These are phyloP conservation scores for Cercis canadensis DNA, from an alignment of 306 rosid genomes.

Conservation along the genomic window DNA sequence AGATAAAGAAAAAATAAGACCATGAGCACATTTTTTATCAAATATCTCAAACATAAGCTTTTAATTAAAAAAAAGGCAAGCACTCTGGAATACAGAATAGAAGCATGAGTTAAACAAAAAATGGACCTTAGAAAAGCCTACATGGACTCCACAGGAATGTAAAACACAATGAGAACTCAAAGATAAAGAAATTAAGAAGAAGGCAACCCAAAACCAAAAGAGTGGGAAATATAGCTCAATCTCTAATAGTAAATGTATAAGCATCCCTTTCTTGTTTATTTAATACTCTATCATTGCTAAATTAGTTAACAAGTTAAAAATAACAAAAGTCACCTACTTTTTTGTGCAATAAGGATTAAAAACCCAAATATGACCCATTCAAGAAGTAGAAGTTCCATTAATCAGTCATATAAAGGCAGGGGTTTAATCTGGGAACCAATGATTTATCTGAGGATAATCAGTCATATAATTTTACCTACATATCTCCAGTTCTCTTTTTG, in stretches of 20 bases:
- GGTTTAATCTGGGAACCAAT: conserved; percentile 5
- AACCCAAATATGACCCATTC: conserved; percentile 17
- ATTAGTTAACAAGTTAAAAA: conserved; percentile 7
- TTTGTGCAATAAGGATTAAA: background rate
- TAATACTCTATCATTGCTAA: background rate
- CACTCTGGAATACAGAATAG: conserved; percentile 7
- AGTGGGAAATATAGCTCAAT: conserved; percentile 8
- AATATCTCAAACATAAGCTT: no score
- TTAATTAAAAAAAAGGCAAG: background rate
- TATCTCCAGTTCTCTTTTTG: conserved; percentile 79
- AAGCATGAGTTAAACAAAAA: conserved; percentile 16
- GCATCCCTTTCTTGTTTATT: no score
- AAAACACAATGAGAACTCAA: conserved; percentile 14
- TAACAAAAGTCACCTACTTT: background rate
- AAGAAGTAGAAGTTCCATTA: conserved; percentile 25
- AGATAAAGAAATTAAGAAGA: background rate
- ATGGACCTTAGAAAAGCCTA: background rate
- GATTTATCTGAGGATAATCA: conserved; percentile 19
- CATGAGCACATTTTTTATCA: background rate
- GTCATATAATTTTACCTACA: conserved; percentile 60
- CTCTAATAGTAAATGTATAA: background rate
- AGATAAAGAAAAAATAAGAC: conserved; percentile 12
- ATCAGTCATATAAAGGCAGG: conserved; percentile 15
- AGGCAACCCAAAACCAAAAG: conserved; percentile 9
- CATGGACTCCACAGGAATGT: background rate